These are phyloP conservation scores for Kalaharituber pfeilii DNA, from an alignment of 2,329 filamentous ascomycete species.

Conservation along the genomic window DNA sequence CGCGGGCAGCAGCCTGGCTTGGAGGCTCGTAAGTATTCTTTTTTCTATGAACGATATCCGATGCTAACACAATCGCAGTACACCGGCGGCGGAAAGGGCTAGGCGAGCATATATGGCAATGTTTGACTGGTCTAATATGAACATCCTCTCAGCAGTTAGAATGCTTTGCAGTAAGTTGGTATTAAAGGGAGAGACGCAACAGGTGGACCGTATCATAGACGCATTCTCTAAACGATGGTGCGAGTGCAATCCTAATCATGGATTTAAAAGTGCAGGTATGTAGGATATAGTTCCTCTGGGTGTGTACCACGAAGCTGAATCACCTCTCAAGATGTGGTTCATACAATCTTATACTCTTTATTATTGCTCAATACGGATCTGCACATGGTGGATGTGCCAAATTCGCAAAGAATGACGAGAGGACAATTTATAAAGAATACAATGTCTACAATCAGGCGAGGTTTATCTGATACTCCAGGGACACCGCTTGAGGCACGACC, in stretches of 20 bases:
- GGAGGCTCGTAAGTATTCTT: constrained; percentile 40
- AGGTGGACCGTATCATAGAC: constrained; percentile 85
- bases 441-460: constrained; percentile 68
- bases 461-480: constrained; percentile 54
- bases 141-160: constrained; percentile 61
- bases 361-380: constrained; percentile 91
- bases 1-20: constrained; percentile 72
- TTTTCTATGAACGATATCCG: constrained; percentile 25
- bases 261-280: constrained; percentile 74
- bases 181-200: constrained; percentile 82
- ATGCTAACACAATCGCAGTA: constrained; percentile 22
- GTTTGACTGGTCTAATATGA: constrained; percentile 69
- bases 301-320: constrained; percentile 2
- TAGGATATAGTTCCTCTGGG: constrained; percentile 8
- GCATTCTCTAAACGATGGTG: constrained; percentile 84
- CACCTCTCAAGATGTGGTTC: constrained; percentile 56
- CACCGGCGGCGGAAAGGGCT: constrained; percentile 36
- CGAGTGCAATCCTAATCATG: constrained; percentile 77
- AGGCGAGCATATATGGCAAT: constrained; percentile 75
- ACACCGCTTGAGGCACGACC: constrained; percentile 26
- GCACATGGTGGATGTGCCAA: constrained; percentile 80
- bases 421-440: constrained; percentile 94
- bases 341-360: constrained; percentile 92
- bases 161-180: constrained; percentile 66
- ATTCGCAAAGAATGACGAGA: constrained; percentile 70